Evolutionary conservation across 352 stramenopile genomes (phyloP), one percentile per base, ranked within the genome.

Genomic region (Phytophthora palmivora): DNA sequence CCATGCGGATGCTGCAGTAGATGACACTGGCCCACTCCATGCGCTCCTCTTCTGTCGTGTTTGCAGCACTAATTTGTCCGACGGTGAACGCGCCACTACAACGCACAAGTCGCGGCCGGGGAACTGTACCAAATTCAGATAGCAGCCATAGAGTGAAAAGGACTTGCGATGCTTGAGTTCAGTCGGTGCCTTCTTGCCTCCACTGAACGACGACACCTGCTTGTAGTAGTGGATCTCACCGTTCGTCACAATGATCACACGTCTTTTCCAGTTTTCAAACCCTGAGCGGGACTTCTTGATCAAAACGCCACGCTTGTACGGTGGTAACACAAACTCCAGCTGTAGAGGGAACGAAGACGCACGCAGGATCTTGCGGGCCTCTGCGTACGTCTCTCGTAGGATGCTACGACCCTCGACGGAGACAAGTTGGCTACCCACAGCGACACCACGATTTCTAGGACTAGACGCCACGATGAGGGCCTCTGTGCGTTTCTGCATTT

Each of bases 221-320:
- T 94, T 92, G 74, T 84, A 92, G 57, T 95, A 95, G 59, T 85
- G 83, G 32, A 96, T 89, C 41, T 91, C 77, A 0, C 88, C 86
- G 41, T 92, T 91, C 34, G 82, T 84, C 18, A 96, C 81, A 24
- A 96, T 69, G 10, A 96, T 58, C 21, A 94, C 78, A 26, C 88
- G 88, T 41, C 72, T 76, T 51, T 95, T 96, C 88, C 88, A 96
- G 71, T 93, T 95, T 63, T 93, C 82, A 58, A 96, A 91, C 15
- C 83, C 81, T 3, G 87, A 93, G 1, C 88, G 86, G 19, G 86
- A 94, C 58, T 94, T 94, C 53, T 96, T 96, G 44, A 94, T 77
- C 21, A 96, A 60, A 45, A 87, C 59, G 7, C 88, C 88, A 37
- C 78, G 83, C 61, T 96, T 96, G 70, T 79, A 88, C n/a, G 88